Evolutionary conservation across 192 early-diverging fungal species (phyloP), one percentile per base, ranked within the genome.

Genomic region (Linnemannia zychae): DNA sequence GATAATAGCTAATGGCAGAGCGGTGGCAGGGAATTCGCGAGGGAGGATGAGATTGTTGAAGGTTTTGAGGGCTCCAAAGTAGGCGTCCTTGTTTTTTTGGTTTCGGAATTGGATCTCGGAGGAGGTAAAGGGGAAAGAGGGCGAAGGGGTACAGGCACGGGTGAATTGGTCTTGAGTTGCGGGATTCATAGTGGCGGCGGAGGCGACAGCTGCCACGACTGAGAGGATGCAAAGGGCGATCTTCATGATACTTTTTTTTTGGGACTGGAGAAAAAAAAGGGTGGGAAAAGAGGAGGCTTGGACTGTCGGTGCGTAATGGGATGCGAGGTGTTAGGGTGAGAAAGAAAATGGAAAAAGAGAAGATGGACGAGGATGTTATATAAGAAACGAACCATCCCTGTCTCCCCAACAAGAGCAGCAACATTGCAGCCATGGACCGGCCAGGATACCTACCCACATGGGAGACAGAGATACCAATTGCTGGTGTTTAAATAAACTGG

Each of bases 31-130:
- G 78, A 85, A 85, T 50, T 85, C 83, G 15, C 44, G 36, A 28
- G 83, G 83, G 18, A 28, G n/a, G 83, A 85, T 85, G 60, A 85
- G 63, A 67, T 85, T 79, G 74, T 85, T 85, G 77, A 76, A 85
- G 78, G 83, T 85, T 70, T 85, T 85, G 77, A 85, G 83, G 47
- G 77, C 67, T 20, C 48, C 63, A 72, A 40, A 85, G 74, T 85
- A 85, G 7, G 83, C 47, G 17, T 68, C 60, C 63, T 79, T 68
- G 50, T 85, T 49, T 16, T 44, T 44, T 60, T 85, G 83, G 37
- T 72, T 74, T 67, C 83, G 83, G 78, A 76, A 79, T 38, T 85
- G 83, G 53, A 85, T 75, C n/a, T 78, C 52, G n/a, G 50, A 46
- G 11, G 73, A n/a, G 24, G 38, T 50, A 20, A 38, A 65, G 47